Conservation (phyloP, 371 early-diverging fungal species). For the Mucor plumbeus region DNA sequence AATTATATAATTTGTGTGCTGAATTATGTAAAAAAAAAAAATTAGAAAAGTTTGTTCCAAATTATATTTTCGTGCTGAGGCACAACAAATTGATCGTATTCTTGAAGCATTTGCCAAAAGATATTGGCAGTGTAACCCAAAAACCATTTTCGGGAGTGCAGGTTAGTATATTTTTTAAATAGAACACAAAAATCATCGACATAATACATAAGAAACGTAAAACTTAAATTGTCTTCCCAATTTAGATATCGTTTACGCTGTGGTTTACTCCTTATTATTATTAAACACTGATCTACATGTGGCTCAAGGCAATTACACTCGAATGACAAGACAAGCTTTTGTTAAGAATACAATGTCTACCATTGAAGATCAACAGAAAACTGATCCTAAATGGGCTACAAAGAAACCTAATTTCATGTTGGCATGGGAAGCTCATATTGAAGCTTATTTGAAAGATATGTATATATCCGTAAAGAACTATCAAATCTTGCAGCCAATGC, state of each 20-base stretch:
- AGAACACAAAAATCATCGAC: neutral
- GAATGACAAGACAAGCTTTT: slow-evolving; percentile 68
- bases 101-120: slow-evolving; percentile 79
- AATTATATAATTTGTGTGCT: neutral
- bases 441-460: slow-evolving; percentile 61
- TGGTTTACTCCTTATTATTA: slow-evolving; percentile 84
- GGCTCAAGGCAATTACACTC: slow-evolving; percentile 68
- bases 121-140: slow-evolving; percentile 83
- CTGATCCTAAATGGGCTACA: neutral
- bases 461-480: slow-evolving; percentile 76
- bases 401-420: slow-evolving; percentile 23
- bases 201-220: neutral
- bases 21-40: neutral
- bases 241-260: slow-evolving; percentile 80
- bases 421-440: slow-evolving; percentile 52
- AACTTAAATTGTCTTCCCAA: neutral
- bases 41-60: slow-evolving; percentile 72
- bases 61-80: slow-evolving; percentile 86
- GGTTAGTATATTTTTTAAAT: slow-evolving; percentile 28
- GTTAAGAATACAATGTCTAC: slow-evolving; percentile 65
- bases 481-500: slow-evolving; percentile 74
- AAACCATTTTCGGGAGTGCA: slow-evolving; percentile 56
- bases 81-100: slow-evolving; percentile 91
- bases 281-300: slow-evolving; percentile 94
- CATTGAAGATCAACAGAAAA: slow-evolving; percentile 45